Evolutionary conservation across 164 flowering plant species (phyloP).

Genomic region (Piper betle): DNA sequence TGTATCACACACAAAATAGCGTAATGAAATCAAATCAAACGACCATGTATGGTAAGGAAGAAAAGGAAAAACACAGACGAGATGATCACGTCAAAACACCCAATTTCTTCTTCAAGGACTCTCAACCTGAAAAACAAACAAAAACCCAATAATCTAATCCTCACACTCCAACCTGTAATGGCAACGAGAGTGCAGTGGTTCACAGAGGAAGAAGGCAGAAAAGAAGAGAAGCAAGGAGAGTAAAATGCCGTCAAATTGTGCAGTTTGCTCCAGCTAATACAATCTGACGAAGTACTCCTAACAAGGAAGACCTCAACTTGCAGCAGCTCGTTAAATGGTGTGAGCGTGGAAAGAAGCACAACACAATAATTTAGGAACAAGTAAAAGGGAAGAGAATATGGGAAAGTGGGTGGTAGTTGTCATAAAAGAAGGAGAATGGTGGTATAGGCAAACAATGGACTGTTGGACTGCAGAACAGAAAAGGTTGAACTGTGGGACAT

Average conservation of each 20-base stretch:
- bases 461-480: no score
- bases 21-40: background rate
- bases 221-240: no score
- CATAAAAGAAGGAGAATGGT: no score
- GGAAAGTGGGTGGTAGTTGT: background rate
- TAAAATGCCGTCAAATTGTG: no score
- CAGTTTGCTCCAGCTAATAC: no score
- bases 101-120: background rate
- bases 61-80: background rate
- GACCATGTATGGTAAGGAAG: conserved; percentile 3
- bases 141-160: background rate
- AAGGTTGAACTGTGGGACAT: no score
- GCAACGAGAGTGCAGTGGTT: background rate
- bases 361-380: background rate
- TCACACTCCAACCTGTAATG: background rate
- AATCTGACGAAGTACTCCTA: no score
- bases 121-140: background rate
- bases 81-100: conserved; percentile 6
- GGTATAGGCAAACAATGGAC: no score
- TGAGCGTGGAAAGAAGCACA: background rate
- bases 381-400: background rate
- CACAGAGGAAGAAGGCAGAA: no score
- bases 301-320: no score
- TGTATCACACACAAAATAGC: background rate
- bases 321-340: no score